These are phyloP conservation scores for Fusarium temperatum DNA, from an alignment of 2,329 filamentous ascomycete species.

Conservation along the genomic window DNA sequence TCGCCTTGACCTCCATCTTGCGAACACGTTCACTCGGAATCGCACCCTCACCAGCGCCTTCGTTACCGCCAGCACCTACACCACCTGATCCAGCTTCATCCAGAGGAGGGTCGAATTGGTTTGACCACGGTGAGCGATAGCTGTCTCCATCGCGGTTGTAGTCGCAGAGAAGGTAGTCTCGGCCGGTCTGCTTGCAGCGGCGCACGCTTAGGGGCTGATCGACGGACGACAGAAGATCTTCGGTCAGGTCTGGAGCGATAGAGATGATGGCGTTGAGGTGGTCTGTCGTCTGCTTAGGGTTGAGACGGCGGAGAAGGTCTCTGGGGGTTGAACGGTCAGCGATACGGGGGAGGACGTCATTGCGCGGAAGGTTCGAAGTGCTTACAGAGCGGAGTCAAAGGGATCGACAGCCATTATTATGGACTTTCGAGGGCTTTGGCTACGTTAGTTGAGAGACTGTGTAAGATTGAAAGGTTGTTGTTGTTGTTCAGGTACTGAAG, in stretches of 20 bases:
- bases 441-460: not conserved
- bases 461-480: not conserved
- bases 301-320: constrained; percentile 96
- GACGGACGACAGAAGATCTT: constrained; percentile 97
- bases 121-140: constrained; percentile 98
- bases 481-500: not conserved
- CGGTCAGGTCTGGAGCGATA: constrained; percentile 89
- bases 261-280: constrained; percentile 91
- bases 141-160: constrained; percentile 99
- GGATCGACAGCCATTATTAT: constrained; percentile 65
- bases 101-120: constrained; percentile 94
- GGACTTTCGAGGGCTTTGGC: not conserved
- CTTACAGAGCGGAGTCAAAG: constrained; percentile 81
- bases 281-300: constrained; percentile 87
- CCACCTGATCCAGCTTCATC: constrained; percentile 68
- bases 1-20: constrained; percentile 92
- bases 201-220: constrained; percentile 91
- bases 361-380: not conserved
- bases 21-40: constrained; percentile 90
- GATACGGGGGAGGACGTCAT: not conserved
- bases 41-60: constrained; percentile 77
- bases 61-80: constrained; percentile 62
- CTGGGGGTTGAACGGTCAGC: constrained; percentile 56
- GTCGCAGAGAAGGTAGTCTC: constrained; percentile 98
- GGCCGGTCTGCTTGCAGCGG: constrained; percentile 86